Base-by-base conservation (phyloP, 2,329 filamentous ascomycete genomes). In the Fusarium proliferatum region DNA sequence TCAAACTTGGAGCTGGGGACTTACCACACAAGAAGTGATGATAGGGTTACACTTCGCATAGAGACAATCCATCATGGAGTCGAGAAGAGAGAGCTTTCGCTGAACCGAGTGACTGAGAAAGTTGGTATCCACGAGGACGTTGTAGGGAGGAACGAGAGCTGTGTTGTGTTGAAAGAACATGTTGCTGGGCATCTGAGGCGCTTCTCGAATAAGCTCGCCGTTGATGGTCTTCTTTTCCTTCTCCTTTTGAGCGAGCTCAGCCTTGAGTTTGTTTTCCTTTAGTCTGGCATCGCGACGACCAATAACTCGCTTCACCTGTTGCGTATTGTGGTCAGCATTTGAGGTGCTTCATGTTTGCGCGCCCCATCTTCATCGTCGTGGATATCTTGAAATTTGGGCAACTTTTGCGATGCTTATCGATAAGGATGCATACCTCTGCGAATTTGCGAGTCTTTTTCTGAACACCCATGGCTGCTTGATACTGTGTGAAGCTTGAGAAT, bases 401-500 rank as follows among this genome's bases (percentile, higher is more conserved):
- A 56, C 38, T 55, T 72, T 77, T 75, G 69, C 74, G 67, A 57
- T 52, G 58, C 68, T 77, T 79, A 81, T 83, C 80, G 73, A 80
- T 78, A 77, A 73, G 64, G 53, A 60, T 58, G 42, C 84, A 68
- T 79, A 90, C 89, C 81, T 88, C 86, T 56, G 91, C 96, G 82
- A 97, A 98, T 86, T 98, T 98, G 86, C 95, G 91, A 60, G 94
- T 97, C 82, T 92, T 94, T 86, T 97, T 97, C 72, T 92, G 90
- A 76, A 95, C 90, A 84, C 95, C 95, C 96, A 98, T 98, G 71
- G 64, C 75, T 69, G 52, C 48, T 67, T 28, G 33, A 48, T 61
- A 3, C 7, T 42, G 15, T 33, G 23, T 21, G 42, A 38, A 19
- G 19, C 46, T 36, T 42, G 4, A 21, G 17, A 41, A 33, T 6